A percentile compares a stretch with the other conserved stretches of the same genome.
Evolutionary conservation across 2,329 filamentous ascomycete species (phyloP).

Genomic region (Cercospora citrullina): DNA sequence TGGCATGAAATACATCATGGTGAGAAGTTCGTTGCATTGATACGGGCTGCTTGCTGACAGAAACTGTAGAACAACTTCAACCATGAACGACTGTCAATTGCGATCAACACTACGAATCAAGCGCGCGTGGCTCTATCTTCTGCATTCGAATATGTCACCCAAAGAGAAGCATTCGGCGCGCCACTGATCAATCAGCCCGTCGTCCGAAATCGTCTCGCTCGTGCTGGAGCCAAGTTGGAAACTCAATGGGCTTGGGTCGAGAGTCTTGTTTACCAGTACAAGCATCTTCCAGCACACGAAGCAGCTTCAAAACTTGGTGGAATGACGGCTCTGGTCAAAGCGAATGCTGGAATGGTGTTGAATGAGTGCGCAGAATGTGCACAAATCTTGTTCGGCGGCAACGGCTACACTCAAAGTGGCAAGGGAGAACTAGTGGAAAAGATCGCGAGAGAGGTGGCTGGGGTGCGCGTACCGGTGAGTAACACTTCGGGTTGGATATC

Average conservation of each 20-base stretch:
- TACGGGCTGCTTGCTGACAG: background rate
- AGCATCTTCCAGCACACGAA: conserved; percentile 56
- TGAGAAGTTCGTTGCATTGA: background rate
- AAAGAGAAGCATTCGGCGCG: conserved; percentile 67
- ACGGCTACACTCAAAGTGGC: conserved; percentile 67
- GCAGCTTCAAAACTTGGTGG: conserved; percentile 66
- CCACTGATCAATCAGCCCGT: conserved; percentile 70
- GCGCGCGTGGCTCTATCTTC: conserved; percentile 59
- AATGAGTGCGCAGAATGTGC: conserved; percentile 69
- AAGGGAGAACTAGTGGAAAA: conserved; percentile 69
- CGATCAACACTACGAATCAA: conserved; percentile 62
- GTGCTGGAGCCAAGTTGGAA: conserved; percentile 66
- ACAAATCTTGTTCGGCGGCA: conserved; percentile 68
- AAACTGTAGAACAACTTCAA: conserved; percentile 44
- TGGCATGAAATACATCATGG: conserved; percentile 64
- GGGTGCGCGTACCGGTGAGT: conserved; percentile 50
- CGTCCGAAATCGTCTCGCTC: conserved; percentile 68
- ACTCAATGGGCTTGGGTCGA: conserved; percentile 70
- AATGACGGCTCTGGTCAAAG: conserved; percentile 70
- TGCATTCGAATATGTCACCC: conserved; percentile 62
- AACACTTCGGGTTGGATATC: background rate
- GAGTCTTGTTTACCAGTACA: conserved; percentile 66
- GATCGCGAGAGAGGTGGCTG: conserved; percentile 43
- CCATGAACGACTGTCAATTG: conserved; percentile 57
- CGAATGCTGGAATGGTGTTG: conserved; percentile 67